Percentiles rank a stretch among this genome's conserved stretches.
Conservation (phyloP, 495 filamentous ascomycete genomes). For the Hyaloscypha finlandica region DNA sequence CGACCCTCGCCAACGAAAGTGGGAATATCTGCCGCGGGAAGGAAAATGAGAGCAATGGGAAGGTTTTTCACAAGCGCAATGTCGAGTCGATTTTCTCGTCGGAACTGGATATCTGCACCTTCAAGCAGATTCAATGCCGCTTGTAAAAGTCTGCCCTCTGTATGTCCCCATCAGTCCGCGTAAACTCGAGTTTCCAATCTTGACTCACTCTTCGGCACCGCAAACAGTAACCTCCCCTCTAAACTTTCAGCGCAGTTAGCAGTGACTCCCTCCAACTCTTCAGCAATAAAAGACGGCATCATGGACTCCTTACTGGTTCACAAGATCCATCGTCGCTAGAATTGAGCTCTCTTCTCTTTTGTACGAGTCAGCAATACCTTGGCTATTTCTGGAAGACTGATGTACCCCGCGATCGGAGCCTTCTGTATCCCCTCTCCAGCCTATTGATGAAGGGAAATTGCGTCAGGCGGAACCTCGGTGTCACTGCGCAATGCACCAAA, state of each 20-base stretch:
- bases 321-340: constrained; percentile 67
- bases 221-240: constrained; percentile 91
- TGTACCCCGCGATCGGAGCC: too few relatives aligned
- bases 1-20: constrained; percentile 94
- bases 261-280: constrained; percentile 26
- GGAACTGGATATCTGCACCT: constrained; percentile 95
- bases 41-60: constrained; percentile 93
- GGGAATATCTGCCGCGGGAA: constrained; percentile 95
- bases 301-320: constrained; percentile 69
- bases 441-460: not conserved
- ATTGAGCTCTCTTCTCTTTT: constrained; percentile 1
- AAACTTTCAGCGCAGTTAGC: constrained; percentile 58
- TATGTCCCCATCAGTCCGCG: not conserved
- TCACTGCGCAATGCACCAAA: not conserved
- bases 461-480: not conserved
- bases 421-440: not conserved
- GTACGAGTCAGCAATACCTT: not conserved
- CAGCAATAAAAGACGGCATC: constrained; percentile 20
- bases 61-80: constrained; percentile 96
- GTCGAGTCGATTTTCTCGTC: constrained; percentile 87
- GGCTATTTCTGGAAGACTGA: too few relatives aligned
- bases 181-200: constrained; percentile 6
- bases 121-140: constrained; percentile 83
- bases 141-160: constrained; percentile 91
- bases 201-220: constrained; percentile 85